Conservation (phyloP, 208 protist species). For the Leptomonas seymouri region DNA sequence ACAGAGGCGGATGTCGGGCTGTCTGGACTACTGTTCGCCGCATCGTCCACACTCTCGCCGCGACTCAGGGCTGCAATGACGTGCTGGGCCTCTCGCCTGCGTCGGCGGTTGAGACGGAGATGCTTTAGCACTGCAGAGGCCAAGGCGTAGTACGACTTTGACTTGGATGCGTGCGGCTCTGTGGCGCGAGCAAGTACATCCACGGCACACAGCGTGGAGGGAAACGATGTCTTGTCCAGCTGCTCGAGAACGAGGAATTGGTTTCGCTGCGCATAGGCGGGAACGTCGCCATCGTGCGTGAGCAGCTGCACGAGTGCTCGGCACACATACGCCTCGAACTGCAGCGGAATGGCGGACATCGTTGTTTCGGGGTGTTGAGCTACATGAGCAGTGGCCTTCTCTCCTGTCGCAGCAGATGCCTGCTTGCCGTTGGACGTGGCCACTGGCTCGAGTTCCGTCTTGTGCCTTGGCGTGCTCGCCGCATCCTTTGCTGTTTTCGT, state of each 20-base stretch:
- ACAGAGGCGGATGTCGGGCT: neutral
- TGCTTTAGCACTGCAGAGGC: conserved; percentile 72
- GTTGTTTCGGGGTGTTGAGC: neutral
- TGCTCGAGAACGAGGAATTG: conserved; percentile 67
- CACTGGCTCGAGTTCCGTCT: too few species aligned
- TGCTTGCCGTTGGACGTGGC: too few species aligned
- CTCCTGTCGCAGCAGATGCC: neutral
- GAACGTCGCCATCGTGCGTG: conserved; percentile 47
- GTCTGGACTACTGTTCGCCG: neutral
- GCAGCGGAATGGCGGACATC: conserved; percentile 40
- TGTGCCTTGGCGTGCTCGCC: neutral
- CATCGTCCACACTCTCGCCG: conserved; percentile 1
- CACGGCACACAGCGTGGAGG: conserved; percentile 47
- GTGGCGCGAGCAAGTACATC: conserved; percentile 64
- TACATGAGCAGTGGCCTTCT: neutral
- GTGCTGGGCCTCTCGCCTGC: conserved; percentile 19
- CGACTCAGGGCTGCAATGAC: conserved; percentile 15
- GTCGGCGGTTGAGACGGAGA: conserved; percentile 39
- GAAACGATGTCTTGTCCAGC: conserved; percentile 59
- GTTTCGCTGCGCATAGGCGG: conserved; percentile 68
- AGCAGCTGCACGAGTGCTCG: conserved; percentile 58
- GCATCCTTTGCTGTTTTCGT: neutral
- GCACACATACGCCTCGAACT: conserved; percentile 67
- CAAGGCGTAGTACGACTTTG: conserved; percentile 65
- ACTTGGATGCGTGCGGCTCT: conserved; percentile 55